phyloP scores from a whole-genome alignment of 768 basidiomycete species.

The Macrolepiota albuminosa region DNA sequence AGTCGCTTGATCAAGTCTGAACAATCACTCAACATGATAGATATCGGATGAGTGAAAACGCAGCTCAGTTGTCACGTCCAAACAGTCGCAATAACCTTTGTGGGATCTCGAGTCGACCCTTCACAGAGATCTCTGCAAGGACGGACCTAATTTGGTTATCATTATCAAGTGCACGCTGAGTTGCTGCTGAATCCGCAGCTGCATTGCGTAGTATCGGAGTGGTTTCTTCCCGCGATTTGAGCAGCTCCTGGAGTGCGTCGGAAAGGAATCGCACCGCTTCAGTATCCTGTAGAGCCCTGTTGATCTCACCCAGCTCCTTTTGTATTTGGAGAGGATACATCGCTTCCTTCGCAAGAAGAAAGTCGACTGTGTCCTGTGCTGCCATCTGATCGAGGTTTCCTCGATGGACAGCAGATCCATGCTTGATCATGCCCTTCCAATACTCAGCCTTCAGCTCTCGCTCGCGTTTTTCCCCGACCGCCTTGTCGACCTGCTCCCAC shows the following conservation, averaged over 20 bases:
- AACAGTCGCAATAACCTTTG: slow-evolving; percentile 4
- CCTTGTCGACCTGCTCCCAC: slow-evolving; percentile 6
- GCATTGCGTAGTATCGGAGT: slow-evolving; percentile 2
- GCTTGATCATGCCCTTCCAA: slow-evolving; percentile 11
- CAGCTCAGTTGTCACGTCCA: not conserved
- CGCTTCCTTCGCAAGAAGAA: slow-evolving; percentile 15
- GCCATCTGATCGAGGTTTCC: slow-evolving; percentile 7
- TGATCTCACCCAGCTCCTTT: slow-evolving; percentile 9
- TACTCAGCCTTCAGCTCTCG: slow-evolving; percentile 2
- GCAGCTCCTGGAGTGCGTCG: slow-evolving; percentile 2
- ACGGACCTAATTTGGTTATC: slow-evolving; percentile 6
- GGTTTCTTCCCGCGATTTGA: slow-evolving; percentile 7
- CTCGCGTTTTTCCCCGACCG: slow-evolving; percentile 7
- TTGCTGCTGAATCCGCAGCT: not conserved
- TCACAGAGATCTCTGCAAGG: slow-evolving; percentile 1
- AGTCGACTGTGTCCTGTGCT: slow-evolving; percentile 11
- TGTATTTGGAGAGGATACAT: slow-evolving; percentile 10
- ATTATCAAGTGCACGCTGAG: slow-evolving; percentile 3
- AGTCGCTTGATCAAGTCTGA: not conserved
- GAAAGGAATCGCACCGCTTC: slow-evolving; percentile 7
- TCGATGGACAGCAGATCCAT: slow-evolving; percentile 9
- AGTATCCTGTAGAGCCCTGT: slow-evolving; percentile 5
- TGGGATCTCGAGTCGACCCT: slow-evolving; percentile 6
- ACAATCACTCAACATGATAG: not conserved
- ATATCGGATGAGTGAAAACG: not conserved